These are phyloP conservation scores for Rhynchospora tenuis DNA, from an alignment of 176 grass and related monocot species.

Conservation along the genomic window DNA sequence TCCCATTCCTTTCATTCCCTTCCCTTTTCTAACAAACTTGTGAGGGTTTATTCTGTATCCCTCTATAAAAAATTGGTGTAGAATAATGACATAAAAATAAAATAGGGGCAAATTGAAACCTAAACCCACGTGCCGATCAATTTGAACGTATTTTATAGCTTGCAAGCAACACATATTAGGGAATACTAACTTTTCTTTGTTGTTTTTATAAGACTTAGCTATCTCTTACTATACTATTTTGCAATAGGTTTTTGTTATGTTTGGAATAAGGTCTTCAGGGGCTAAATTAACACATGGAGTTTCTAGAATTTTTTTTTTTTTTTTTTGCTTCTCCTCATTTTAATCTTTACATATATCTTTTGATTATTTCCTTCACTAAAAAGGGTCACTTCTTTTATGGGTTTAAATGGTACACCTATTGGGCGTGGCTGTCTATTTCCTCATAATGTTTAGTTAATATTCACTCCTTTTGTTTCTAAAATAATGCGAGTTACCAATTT, in stretches of 20 bases:
- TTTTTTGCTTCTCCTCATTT: background rate
- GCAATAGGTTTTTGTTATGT: background rate
- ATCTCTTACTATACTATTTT: background rate
- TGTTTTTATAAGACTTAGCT: background rate
- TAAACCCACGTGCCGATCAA: background rate
- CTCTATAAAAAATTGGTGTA: too few species aligned
- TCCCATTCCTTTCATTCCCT: too few species aligned
- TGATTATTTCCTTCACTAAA: background rate
- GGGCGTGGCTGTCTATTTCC: background rate
- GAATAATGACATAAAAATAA: too few species aligned
- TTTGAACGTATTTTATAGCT: background rate
- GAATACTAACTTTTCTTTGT: background rate
- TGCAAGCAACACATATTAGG: background rate
- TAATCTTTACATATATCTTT: conserved; percentile 2
- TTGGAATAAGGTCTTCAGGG: background rate
- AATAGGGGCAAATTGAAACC: too few species aligned
- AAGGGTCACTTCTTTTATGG: background rate
- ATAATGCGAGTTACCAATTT: background rate
- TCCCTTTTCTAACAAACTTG: too few species aligned
- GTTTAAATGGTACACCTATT: background rate
- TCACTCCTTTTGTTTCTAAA: background rate
- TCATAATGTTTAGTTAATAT: background rate
- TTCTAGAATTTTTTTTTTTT: background rate
- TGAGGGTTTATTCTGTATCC: too few species aligned
- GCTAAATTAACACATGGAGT: background rate